Conservation (phyloP, 768 basidiomycete species). For the Leucocoprinus sp. region DNA sequence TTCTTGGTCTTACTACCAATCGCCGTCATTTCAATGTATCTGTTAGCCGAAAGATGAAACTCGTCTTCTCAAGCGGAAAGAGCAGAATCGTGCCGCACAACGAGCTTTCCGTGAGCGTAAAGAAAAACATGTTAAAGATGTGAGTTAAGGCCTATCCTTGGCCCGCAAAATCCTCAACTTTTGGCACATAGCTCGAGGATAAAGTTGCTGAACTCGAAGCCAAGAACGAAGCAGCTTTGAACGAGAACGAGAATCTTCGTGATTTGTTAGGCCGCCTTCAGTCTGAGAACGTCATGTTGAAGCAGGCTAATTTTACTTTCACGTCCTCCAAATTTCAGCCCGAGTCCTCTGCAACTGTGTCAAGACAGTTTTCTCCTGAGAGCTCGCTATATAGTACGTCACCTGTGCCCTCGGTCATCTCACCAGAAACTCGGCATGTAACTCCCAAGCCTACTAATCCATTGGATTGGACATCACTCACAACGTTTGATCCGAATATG, state of each 20-base stretch:
- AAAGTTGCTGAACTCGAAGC: slow-evolving; percentile 81
- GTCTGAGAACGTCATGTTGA: slow-evolving; percentile 78
- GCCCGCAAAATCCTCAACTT: slow-evolving; percentile 2
- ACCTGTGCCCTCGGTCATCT: slow-evolving; percentile 23
- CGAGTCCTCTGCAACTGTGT: slow-evolving; percentile 9
- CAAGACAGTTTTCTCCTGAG: slow-evolving; percentile 14
- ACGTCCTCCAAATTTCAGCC: slow-evolving; percentile 30
- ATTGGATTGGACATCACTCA: slow-evolving; percentile 60
- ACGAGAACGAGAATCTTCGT: slow-evolving; percentile 85
- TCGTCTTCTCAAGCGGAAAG: slow-evolving; percentile 81
- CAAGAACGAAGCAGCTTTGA: slow-evolving; percentile 59
- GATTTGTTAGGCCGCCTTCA: slow-evolving; percentile 81
- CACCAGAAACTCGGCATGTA: slow-evolving; percentile 23
- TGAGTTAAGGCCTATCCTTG: slow-evolving; percentile 33
- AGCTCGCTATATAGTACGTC: slow-evolving; percentile 17
- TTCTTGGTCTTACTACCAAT: background rate
- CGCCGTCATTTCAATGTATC: background rate
- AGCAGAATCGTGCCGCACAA: slow-evolving; percentile 96
- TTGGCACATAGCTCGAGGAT: slow-evolving; percentile 67
- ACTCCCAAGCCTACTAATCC: slow-evolving; percentile 33
- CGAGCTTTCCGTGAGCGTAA: slow-evolving; percentile 96
- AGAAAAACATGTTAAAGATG: slow-evolving; percentile 95
- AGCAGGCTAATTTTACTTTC: slow-evolving; percentile 80
- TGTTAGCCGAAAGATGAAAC: slow-evolving; percentile 54
- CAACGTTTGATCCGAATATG: slow-evolving; percentile 61